Evolutionary conservation across 129 eudicot species (phyloP), one percentile per base, ranked within the genome.

Genomic region (Heracleum sosnowskyi): DNA sequence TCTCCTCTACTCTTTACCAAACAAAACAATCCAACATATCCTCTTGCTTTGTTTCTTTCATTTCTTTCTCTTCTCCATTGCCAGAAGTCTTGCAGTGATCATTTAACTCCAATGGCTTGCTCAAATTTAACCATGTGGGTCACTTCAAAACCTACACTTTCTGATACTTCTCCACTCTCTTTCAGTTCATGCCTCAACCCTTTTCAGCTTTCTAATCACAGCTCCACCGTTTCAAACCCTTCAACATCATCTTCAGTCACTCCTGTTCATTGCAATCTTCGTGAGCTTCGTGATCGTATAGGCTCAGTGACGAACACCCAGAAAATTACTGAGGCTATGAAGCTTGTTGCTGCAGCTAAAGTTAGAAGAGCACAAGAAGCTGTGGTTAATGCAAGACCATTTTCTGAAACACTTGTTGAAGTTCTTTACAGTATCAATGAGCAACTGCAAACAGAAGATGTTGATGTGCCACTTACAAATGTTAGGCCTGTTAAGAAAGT

Each of bases 321-420:
- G 79, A 88, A 88, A 53, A 86, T 88, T 73, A 84, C 92, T 0
- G 92, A 88, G 75, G 92, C 92, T 4, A 88, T 88, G 92, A 88
- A 88, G 80, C 84, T 88, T 11, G 89, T 88, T 26, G 89, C 92
- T 18, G 92, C 92, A 1, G 92, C 92, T 11, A 86, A 84, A 77
- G 92, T 88, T 16, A 71, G 92, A 57, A 79, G 89, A 79, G 92
- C 92, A 3, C 92, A 88, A 72, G 92, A 88, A 47, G 92, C 92
- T 31, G 92, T 88, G 35, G 83, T 88, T 15, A 86, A 79, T 46
- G 79, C 84, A 15, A 76, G 92, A 31, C 92, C 92, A 7, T 88
- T 88, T 75, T 82, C 92, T 5, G 89, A 88, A 36, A 77, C 92
- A 34, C 84, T 88, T 35, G 92, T 82, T 35, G 84, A 83, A 62